Evolutionary conservation across 139 green algal species (phyloP), one percentile per base, ranked within the genome.

Genomic region (Chlorella sp.): DNA sequence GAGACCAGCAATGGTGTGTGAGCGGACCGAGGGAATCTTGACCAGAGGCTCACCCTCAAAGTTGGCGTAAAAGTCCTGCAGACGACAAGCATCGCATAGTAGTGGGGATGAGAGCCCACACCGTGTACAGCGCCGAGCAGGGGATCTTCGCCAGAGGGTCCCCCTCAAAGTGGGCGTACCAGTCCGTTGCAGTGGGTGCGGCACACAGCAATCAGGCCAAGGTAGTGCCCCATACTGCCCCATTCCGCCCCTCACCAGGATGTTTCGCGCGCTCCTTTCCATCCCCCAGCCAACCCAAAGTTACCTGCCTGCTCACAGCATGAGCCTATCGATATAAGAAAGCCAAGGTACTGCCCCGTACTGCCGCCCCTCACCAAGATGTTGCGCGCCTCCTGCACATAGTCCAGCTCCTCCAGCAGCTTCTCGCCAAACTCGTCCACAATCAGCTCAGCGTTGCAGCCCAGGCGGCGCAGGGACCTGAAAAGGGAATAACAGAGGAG

Each of bases 401-500:
- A 99, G 93, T 99, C 98, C 91, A 99, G 94, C 95, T 99, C 98
- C 94, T 99, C 98, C 87, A 99, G 93, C 69, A 99, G 93, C 94
- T 99, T 99, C 95, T 99, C 96, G 0, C 97, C 98, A 94, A 99
- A 99, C 95, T 99, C 98, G 92, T 99, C 98, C 68, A 99, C 96
- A 88, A 99, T 98, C 77, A 99, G 96, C 95, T 98, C 93, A 0
- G 97, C 97, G 89, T 99, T 98, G 94, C 97, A 99, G 48, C 98
- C 98, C 87, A 99, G 94, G 26, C 95, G 95, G 88, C 90, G 75
- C 60, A 94, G 92, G 9, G 93, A 88, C 40, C 93, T 78, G 57
- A 39, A 18, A 14, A 68, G 18, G 18, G 86, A 26, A 68, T n/a
- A n/a, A n/a, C n/a, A n/a, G n/a, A n/a, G n/a, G n/a, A n/a, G n/a